These are phyloP conservation scores for Aspergillus costaricaensis DNA, from an alignment of 2,329 filamentous ascomycete genomes.

Conservation along the genomic window DNA sequence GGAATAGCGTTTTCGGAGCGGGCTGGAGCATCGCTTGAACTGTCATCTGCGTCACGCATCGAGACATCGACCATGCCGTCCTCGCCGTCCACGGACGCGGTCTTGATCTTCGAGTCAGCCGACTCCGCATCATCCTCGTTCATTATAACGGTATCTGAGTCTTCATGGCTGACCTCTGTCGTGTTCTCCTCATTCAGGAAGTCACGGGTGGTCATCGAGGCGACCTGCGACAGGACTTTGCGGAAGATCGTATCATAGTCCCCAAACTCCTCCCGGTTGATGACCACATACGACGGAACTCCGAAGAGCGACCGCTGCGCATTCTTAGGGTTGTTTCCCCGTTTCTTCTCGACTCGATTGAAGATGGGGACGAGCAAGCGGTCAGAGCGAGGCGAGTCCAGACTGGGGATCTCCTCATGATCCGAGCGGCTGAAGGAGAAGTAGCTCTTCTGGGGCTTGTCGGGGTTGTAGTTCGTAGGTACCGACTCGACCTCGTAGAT, in stretches of 20 bases:
- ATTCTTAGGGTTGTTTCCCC: constrained; percentile 27
- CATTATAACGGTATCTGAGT: constrained; percentile 70
- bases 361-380: constrained; percentile 52
- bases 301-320: constrained; percentile 41
- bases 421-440: constrained; percentile 34
- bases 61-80: constrained; percentile 89
- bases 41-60: constrained; percentile 66
- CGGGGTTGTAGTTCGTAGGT: constrained; percentile 74
- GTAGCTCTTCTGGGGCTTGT: constrained; percentile 51
- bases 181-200: constrained; percentile 57
- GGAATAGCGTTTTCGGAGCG: constrained; percentile 61
- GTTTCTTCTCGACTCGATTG: constrained; percentile 39
- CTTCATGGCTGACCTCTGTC: constrained; percentile 53
- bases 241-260: constrained; percentile 72
- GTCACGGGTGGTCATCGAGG: constrained; percentile 72
- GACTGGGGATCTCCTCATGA: constrained; percentile 43
- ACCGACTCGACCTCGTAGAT: constrained; percentile 76
- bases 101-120: constrained; percentile 69
- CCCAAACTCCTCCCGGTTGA: constrained; percentile 71
- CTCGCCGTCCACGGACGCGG: constrained; percentile 80
- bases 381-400: constrained; percentile 49
- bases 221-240: constrained; percentile 76
- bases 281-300: constrained; percentile 64
- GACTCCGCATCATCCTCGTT: constrained; percentile 64
- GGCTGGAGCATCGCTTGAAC: constrained; percentile 19